phyloP scores from a whole-genome alignment of 257 asterid genomes.

The Lycium barbarum region DNA sequence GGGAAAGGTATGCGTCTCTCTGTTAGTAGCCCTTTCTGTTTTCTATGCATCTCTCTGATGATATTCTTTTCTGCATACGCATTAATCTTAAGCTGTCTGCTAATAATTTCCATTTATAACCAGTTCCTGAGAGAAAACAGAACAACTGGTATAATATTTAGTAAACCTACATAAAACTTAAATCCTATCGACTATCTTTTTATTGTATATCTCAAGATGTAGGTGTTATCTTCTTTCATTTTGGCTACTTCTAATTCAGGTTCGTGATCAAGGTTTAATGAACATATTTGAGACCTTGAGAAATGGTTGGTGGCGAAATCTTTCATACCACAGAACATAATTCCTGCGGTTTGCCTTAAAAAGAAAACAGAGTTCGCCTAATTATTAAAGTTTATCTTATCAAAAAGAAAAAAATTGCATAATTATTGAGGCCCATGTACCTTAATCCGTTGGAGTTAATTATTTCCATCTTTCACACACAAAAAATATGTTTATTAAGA shows the following conservation, averaged over 20 bases:
- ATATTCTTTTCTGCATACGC: not conserved
- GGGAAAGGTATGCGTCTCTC: slow-evolving; percentile 64
- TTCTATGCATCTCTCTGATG: not conserved
- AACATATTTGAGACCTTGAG: not conserved
- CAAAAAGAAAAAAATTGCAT: not conserved
- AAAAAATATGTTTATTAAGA: not conserved
- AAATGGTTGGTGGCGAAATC: slow-evolving; percentile 3
- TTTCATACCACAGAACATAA: not conserved
- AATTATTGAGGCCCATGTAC: not conserved
- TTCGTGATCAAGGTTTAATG: not conserved
- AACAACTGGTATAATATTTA: not conserved
- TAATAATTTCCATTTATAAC: not conserved
- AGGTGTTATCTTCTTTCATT: not conserved
- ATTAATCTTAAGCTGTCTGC: not conserved
- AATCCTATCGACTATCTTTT: not conserved
- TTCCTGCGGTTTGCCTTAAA: not conserved
- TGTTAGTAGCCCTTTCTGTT: not conserved
- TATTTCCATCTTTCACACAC: not conserved
- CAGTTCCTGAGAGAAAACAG: not conserved
- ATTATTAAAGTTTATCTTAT: not conserved
- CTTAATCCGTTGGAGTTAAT: not conserved
- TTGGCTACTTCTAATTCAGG: not conserved
- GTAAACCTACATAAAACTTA: not conserved
- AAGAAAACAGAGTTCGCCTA: slow-evolving; percentile 6
- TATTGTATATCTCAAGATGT: slow-evolving; percentile 5